These are phyloP conservation scores for Solanum peruvianum DNA, from an alignment of 257 asterid species.

Conservation along the genomic window DNA sequence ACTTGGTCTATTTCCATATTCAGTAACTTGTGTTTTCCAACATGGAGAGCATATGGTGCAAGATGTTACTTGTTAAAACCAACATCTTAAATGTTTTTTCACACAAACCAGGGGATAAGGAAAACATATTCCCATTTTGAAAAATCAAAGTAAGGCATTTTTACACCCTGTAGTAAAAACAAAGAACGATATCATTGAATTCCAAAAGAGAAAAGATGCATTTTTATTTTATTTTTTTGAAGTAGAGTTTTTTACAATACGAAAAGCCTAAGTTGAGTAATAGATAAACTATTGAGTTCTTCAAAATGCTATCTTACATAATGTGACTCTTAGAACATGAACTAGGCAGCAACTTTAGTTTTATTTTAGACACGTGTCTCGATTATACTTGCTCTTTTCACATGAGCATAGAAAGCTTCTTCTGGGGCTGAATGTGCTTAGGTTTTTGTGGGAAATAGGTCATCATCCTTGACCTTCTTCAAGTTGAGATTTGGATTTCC, in stretches of 20 bases:
- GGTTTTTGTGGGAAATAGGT: neutral
- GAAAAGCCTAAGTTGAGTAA: neutral
- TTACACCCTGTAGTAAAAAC: too few relatives aligned
- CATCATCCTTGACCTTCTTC: neutral
- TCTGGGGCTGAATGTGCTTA: neutral
- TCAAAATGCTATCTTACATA: neutral
- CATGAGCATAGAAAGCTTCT: neutral
- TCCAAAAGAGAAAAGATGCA: neutral
- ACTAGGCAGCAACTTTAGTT: neutral
- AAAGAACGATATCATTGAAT: neutral
- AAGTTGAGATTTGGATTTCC: neutral
- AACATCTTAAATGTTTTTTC: neutral
- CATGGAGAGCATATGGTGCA: neutral
- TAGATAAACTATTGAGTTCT: neutral
- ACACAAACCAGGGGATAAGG: neutral
- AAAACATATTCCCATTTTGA: neutral
- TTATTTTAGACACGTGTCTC: neutral
- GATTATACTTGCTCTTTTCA: neutral
- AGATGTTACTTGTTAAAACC: neutral
- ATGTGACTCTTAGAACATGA: neutral
- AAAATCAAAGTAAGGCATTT: neutral
- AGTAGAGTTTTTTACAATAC: neutral
- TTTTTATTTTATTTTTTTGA: neutral
- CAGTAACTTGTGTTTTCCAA: neutral
- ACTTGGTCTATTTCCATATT: neutral